Conservation (phyloP, 2,329 filamentous ascomycete genomes). For the Cladosporium cucumerinum region DNA sequence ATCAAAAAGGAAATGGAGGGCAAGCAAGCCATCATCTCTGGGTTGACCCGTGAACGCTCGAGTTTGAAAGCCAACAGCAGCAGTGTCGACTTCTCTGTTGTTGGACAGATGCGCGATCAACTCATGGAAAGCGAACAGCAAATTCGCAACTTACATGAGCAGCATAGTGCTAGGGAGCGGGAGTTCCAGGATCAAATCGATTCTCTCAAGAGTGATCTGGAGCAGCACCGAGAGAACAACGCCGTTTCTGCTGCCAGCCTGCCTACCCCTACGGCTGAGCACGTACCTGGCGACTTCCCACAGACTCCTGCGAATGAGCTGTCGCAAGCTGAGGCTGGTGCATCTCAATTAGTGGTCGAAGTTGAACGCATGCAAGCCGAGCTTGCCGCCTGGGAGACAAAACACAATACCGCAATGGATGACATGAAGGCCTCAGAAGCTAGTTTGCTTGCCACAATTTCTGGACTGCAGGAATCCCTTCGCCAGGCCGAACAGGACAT, state of each 20-base stretch:
- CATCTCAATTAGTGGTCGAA: constrained; percentile 15
- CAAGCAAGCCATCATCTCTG: constrained; percentile 94
- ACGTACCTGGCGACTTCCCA: constrained; percentile 40
- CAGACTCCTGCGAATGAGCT: constrained; percentile 36
- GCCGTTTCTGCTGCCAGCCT: constrained; percentile 18
- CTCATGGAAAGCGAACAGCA: constrained; percentile 80
- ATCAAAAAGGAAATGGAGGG: constrained; percentile 95
- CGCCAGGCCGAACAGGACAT: constrained; percentile 1
- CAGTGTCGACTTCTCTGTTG: constrained; percentile 82
- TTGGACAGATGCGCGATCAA: constrained; percentile 82
- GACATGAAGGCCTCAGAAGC: constrained; percentile 70
- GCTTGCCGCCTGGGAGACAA: constrained; percentile 69
- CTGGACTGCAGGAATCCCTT: constrained; percentile 64
- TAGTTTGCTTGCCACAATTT: constrained; percentile 68
- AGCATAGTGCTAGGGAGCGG: constrained; percentile 69
- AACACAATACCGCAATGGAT: constrained; percentile 68
- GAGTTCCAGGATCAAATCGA: constrained; percentile 71
- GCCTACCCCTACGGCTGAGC: constrained; percentile 24
- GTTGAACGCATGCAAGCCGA: constrained; percentile 63
- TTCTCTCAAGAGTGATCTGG: constrained; percentile 58
- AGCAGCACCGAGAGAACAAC: constrained; percentile 27
- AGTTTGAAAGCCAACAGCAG: constrained; percentile 71
- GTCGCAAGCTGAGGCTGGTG: constrained; percentile 27
- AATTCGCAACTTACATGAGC: constrained; percentile 68
- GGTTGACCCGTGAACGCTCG: constrained; percentile 85